These are phyloP conservation scores for Verticillium albo-atrum DNA, from an alignment of 2,329 filamentous ascomycete genomes.

Conservation along the genomic window DNA sequence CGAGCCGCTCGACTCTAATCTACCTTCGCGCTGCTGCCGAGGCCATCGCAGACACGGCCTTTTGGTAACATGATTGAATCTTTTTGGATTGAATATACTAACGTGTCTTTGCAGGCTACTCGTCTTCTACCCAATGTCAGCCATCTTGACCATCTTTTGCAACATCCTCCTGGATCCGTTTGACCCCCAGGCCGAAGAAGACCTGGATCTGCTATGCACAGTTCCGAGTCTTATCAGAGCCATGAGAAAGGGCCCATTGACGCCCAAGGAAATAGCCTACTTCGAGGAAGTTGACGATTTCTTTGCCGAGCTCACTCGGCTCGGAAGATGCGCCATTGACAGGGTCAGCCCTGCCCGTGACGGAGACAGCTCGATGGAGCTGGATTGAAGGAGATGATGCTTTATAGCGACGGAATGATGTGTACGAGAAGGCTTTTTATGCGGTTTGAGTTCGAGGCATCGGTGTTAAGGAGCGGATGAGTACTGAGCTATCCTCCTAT, in stretches of 20 bases:
- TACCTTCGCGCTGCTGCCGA: conserved; percentile 39
- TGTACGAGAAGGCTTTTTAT: background rate
- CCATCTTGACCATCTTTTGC: conserved; percentile 50
- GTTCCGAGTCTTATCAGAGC: conserved; percentile 38
- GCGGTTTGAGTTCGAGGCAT: background rate
- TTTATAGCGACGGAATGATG: background rate
- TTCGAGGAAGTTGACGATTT: conserved; percentile 37
- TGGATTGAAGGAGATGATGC: background rate
- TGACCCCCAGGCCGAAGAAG: conserved; percentile 33
- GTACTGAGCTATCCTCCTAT: too few relatives aligned
- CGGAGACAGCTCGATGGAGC: background rate
- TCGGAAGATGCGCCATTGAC: conserved; percentile 36
- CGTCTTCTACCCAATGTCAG: conserved; percentile 52
- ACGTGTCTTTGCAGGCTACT: conserved; percentile 34
- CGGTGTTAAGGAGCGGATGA: background rate
- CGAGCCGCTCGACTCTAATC: conserved; percentile 48
- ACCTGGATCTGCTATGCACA: conserved; percentile 40
- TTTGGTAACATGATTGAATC: conserved; percentile 34
- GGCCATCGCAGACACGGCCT: conserved; percentile 39
- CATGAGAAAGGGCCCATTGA: conserved; percentile 23
- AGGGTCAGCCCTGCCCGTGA: conserved; percentile 14
- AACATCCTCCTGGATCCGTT: conserved; percentile 46
- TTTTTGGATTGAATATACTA: background rate
- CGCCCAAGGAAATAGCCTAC: conserved; percentile 31
- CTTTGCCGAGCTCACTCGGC: conserved; percentile 35